These are phyloP conservation scores for Solanum dulcamara DNA, from an alignment of 257 asterid genomes.

Conservation along the genomic window DNA sequence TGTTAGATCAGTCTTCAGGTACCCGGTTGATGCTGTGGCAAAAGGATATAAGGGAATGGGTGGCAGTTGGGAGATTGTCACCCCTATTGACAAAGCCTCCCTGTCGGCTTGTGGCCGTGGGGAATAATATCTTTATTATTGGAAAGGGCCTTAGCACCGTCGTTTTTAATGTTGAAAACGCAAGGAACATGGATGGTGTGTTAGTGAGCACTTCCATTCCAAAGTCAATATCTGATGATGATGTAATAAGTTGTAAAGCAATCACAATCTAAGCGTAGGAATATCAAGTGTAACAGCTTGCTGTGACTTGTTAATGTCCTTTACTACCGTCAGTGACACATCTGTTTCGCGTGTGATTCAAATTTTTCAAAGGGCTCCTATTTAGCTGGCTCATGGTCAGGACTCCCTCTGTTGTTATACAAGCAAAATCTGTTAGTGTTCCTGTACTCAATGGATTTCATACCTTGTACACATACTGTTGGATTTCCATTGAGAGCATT, in stretches of 20 bases:
- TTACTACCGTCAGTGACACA: not conserved
- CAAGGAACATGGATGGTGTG: slow-evolving; percentile 27
- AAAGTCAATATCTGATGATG: slow-evolving; percentile 26
- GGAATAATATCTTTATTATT: slow-evolving; percentile 45
- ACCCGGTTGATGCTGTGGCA: slow-evolving; percentile 64
- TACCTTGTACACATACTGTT: not conserved
- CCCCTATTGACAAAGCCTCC: slow-evolving; percentile 34
- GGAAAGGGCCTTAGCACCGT: slow-evolving; percentile 65
- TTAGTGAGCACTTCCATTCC: slow-evolving; percentile 34
- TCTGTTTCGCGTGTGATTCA: not conserved
- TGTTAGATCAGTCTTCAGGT: slow-evolving; percentile 59
- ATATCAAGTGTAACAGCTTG: not conserved
- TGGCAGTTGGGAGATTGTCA: slow-evolving; percentile 42
- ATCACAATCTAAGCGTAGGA: slow-evolving; percentile 23
- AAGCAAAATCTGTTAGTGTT: not conserved
- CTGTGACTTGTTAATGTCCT: not conserved
- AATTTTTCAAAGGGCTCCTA: not conserved
- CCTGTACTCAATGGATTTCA: not conserved
- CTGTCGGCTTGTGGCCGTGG: slow-evolving; percentile 47
- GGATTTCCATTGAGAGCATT: not conserved
- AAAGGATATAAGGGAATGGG: slow-evolving; percentile 41
- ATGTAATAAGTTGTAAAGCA: slow-evolving; percentile 51
- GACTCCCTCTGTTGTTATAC: not conserved
- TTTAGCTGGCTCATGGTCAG: not conserved
- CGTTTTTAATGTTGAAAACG: slow-evolving; percentile 39